Conservation (phyloP, 345 rosid species). For the Camelina laxa region DNA sequence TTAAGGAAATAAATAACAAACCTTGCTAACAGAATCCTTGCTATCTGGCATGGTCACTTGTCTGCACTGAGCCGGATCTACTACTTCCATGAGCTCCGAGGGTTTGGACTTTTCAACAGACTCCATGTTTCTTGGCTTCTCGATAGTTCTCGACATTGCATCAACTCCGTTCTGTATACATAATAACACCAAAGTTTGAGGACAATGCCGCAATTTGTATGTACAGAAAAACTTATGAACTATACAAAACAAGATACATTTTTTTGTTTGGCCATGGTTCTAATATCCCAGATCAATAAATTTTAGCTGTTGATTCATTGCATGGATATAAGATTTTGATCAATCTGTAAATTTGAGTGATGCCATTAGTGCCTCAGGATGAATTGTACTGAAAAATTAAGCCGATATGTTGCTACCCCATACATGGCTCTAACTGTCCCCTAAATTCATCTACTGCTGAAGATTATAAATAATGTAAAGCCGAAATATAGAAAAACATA, state of each 20-base stretch:
- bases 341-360: conserved; percentile 2
- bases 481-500: conserved; percentile 27
- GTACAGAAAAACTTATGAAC: conserved; percentile 17
- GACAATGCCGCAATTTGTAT: not conserved
- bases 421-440: not conserved
- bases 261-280: not conserved
- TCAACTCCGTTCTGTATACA: conserved; percentile 77
- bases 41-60: conserved; percentile 74
- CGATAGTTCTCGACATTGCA: conserved; percentile 70
- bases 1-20: conserved; percentile 34
- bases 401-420: conserved; percentile 13
- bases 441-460: conserved; percentile 15
- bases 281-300: not conserved
- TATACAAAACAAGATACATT: conserved; percentile 11
- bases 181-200: conserved; percentile 24
- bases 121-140: conserved; percentile 74
- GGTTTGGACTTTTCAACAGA: conserved; percentile 70
- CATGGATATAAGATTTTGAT: conserved; percentile 1
- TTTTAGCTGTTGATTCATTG: conserved; percentile 1
- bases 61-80: conserved; percentile 68
- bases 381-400: conserved; percentile 10
- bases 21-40: conserved; percentile 84
- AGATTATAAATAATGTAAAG: not conserved
- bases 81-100: conserved; percentile 78
- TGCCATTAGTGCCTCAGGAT: conserved; percentile 4